Evolutionary conservation across 2,329 filamentous ascomycete genomes (phyloP).

Genomic region (Aspergillus versicolor): DNA sequence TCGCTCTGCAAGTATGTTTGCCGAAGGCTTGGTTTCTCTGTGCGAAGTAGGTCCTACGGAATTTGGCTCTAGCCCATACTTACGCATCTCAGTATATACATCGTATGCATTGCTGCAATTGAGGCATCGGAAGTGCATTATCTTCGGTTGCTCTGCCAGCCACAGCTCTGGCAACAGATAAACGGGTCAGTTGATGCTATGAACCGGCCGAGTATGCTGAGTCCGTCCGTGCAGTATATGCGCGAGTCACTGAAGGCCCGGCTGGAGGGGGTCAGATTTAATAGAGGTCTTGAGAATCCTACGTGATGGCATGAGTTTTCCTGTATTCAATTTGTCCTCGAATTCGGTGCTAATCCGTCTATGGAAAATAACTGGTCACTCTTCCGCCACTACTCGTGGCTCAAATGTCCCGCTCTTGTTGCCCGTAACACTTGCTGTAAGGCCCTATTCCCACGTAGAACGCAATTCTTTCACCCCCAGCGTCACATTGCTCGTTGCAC

Average conservation of each 20-base stretch:
- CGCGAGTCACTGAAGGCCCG: not conserved
- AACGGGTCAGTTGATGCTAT: not conserved
- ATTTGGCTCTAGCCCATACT: too few species aligned
- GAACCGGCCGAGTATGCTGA: not conserved
- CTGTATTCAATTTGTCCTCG: too few species aligned
- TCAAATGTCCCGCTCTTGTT: too few species aligned
- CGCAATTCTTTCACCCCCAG: too few species aligned
- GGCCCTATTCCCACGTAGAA: too few species aligned
- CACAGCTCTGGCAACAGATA: not conserved
- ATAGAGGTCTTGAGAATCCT: too few species aligned
- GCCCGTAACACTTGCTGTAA: too few species aligned
- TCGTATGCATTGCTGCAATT: not conserved
- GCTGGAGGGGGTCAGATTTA: not conserved
- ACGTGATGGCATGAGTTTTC: too few species aligned
- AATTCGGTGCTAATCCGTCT: too few species aligned
- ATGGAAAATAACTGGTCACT: too few species aligned
- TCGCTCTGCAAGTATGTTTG: not conserved
- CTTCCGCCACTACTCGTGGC: too few species aligned
- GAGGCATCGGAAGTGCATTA: not conserved
- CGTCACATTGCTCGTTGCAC: too few species aligned
- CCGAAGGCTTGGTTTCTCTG: not conserved
- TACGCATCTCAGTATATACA: not conserved
- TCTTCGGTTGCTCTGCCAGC: not conserved
- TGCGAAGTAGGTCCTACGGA: not conserved
- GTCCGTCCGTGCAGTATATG: slow-evolving; percentile 6